A percentile compares a stretch with the other conserved stretches of the same genome.
Evolutionary conservation across 768 basidiomycete genomes (phyloP).

Genomic region (Amanita muscaria): DNA sequence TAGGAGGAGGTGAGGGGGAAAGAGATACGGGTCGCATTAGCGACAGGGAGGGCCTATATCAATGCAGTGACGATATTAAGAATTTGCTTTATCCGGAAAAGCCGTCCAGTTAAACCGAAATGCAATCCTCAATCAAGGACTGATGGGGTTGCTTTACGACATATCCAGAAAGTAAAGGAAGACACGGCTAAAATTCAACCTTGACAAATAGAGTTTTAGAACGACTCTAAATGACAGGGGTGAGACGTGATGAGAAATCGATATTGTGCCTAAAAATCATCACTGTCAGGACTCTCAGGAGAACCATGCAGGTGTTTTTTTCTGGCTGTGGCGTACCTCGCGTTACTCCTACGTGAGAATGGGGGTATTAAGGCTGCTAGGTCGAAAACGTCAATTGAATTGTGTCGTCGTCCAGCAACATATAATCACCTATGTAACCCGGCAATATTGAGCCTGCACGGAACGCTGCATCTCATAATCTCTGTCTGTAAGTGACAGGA

Average conservation of each 20-base stretch:
- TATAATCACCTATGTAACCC: no score
- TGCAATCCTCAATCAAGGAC: conserved; percentile 26
- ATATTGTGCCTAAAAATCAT: conserved; percentile 19
- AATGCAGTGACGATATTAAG: conserved; percentile 13
- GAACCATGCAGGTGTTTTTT: no score
- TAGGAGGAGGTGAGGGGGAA: conserved; percentile 13
- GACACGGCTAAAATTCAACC: conserved; percentile 16
- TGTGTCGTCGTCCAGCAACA: no score
- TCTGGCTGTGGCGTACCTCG: no score
- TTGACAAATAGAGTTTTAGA: conserved; percentile 44
- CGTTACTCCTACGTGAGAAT: no score
- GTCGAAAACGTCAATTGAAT: no score
- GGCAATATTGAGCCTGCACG: no score
- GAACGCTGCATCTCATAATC: no score
- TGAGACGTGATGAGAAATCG: conserved; percentile 24
- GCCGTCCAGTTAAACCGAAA: conserved; percentile 19
- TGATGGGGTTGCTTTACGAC: conserved; percentile 36
- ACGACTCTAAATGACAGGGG: conserved; percentile 30
- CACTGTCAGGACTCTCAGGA: neutral
- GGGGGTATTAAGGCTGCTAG: no score
- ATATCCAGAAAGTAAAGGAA: conserved; percentile 23
- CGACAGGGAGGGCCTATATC: conserved; percentile 5
- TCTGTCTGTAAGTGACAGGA: no score
- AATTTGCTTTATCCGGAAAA: conserved; percentile 27
- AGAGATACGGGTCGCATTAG: conserved; percentile 8